Base-by-base conservation (phyloP, 305 asterid species). In the Fraxinus dipetala region DNA sequence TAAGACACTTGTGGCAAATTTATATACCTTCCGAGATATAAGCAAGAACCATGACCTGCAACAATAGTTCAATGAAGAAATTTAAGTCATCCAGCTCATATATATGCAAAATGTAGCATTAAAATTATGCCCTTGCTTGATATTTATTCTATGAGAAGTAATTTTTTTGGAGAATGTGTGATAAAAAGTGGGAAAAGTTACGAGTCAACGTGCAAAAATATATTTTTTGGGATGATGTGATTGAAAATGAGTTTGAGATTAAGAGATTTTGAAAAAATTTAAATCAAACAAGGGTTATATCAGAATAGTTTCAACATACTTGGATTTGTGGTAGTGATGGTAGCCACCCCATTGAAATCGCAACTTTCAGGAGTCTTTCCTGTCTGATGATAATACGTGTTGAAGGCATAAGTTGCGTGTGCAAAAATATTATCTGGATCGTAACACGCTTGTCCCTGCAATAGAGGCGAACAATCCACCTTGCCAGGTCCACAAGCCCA, bases 401-500 rank as follows among this genome's bases (percentile, higher is more conserved):
- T 91, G 38, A 94, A 92, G 1, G 97, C 98, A 84, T 91, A 94
- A 0, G 96, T 90, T 3, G 98, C 96, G 14, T 94, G 98, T 3
- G 95, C 92, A 38, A 89, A 79, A 79, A 94, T 94, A 0, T 77
- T 84, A 77, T 94, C 97, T 0, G 98, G 98, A 4, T 94, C 96
- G 45, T 94, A 94, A 89, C 98, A 94, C 1, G 89, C 85, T 81
- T 88, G 92, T n/a, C 98, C 98, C 83, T 91, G 96, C 87, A 83
- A 61, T 88, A 93, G 73, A 0, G 90, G 79, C 0, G 96, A 88
- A 61, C 97, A 94, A 70, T 94, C 93, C 74, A 94, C 98, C 84
- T 91, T 92, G 10, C 97, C 98, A 0, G 95, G 89, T 22, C 98
- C 98, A 63, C 98, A 94, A 1, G 98, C 98, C 98, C 98, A 94